A percentile compares a stretch with the other conserved stretches of the same genome.
Conservation (phyloP, 2,329 filamentous ascomycete genomes). For the Colletotrichum godetiae region DNA sequence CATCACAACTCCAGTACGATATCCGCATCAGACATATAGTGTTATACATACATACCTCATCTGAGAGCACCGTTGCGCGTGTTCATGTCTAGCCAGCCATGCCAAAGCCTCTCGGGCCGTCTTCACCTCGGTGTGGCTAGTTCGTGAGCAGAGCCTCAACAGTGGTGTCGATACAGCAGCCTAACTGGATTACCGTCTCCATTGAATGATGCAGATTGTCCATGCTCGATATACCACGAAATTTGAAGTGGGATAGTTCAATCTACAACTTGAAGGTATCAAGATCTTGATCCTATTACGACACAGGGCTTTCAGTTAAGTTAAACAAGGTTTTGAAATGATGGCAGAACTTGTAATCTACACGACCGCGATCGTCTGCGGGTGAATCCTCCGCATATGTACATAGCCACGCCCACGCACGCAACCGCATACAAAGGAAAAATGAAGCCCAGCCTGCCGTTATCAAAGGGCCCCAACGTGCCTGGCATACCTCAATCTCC, state of each 20-base stretch:
- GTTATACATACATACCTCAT: slow-evolving; percentile 18
- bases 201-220: too few relatives aligned
- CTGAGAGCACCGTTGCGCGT: neutral
- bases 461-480: slow-evolving; percentile 3
- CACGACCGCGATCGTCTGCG: slow-evolving; percentile 31
- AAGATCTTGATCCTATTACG: too few relatives aligned
- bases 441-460: slow-evolving; percentile 23
- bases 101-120: neutral
- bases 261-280: too few relatives aligned
- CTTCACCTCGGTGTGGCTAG: too few relatives aligned
- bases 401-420: slow-evolving; percentile 28
- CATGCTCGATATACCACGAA: too few relatives aligned
- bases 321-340: neutral
- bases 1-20: slow-evolving; percentile 20
- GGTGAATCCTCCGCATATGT: slow-evolving; percentile 35
- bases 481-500: slow-evolving; percentile 8
- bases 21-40: slow-evolving; percentile 27
- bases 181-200: too few relatives aligned
- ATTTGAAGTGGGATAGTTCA: too few relatives aligned
- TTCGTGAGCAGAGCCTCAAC: too few relatives aligned
- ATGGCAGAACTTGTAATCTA: slow-evolving; percentile 35
- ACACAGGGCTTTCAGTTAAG: neutral
- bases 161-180: too few relatives aligned
- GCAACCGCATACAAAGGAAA: slow-evolving; percentile 30
- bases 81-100: neutral